These are phyloP conservation scores for Sphaerosporella brunnea DNA, from an alignment of 495 filamentous ascomycete genomes.

Conservation along the genomic window DNA sequence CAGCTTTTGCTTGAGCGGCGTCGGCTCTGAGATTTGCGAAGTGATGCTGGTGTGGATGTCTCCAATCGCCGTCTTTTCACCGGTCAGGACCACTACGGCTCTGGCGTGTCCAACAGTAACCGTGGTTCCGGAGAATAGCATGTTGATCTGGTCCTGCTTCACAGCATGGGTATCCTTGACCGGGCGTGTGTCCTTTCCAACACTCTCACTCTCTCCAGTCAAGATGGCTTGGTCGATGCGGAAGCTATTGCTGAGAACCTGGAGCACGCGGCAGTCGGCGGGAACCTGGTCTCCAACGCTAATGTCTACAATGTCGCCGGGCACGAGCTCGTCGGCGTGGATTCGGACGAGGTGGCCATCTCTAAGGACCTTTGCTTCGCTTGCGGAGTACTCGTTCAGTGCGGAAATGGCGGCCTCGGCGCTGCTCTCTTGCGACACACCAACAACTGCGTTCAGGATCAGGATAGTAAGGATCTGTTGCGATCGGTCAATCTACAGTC, in stretches of 20 bases:
- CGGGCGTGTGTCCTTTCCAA: slow-evolving; percentile 56
- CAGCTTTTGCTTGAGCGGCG: slow-evolving; percentile 92
- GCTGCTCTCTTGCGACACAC: slow-evolving; percentile 95
- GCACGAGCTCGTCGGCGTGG: slow-evolving; percentile 89
- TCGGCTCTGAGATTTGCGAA: slow-evolving; percentile 92
- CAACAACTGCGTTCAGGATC: slow-evolving; percentile 89
- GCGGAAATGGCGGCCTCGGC: slow-evolving; percentile 98
- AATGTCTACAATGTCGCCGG: slow-evolving; percentile 79
- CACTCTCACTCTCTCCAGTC: slow-evolving; percentile 96
- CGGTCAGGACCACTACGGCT: slow-evolving; percentile 82
- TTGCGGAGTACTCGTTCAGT: slow-evolving; percentile 96
- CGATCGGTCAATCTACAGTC: neutral
- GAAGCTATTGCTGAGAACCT: slow-evolving; percentile 94
- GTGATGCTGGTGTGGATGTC: slow-evolving; percentile 98
- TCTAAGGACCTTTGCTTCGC: slow-evolving; percentile 84
- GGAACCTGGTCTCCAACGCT: slow-evolving; percentile 87
- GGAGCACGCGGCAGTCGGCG: slow-evolving; percentile 82
- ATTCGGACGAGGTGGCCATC: slow-evolving; percentile 55
- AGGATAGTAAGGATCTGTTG: slow-evolving; percentile 85
- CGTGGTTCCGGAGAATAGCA: slow-evolving; percentile 96
- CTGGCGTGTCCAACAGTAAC: slow-evolving; percentile 88
- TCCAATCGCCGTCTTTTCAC: slow-evolving; percentile 82
- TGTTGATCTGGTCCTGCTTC: slow-evolving; percentile 94
- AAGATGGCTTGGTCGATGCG: slow-evolving; percentile 91
- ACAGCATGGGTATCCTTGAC: slow-evolving; percentile 71